These are phyloP conservation scores for Eragrostis tef DNA, from an alignment of 202 grass and related monocot genomes.

Conservation along the genomic window DNA sequence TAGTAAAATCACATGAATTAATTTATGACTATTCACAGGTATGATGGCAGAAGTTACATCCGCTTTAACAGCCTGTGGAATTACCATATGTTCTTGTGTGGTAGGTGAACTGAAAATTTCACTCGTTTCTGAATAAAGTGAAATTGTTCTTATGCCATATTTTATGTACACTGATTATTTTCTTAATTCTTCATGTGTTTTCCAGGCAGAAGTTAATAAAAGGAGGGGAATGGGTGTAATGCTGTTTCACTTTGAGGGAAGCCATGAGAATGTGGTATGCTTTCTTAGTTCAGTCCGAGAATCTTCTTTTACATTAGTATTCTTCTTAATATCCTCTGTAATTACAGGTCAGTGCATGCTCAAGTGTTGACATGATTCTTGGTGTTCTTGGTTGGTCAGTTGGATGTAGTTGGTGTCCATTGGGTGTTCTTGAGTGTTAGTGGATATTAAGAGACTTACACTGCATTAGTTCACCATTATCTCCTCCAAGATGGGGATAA, in stretches of 20 bases:
- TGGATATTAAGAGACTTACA: neutral
- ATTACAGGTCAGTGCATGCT: slow-evolving; percentile 68
- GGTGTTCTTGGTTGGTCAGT: slow-evolving; percentile 87
- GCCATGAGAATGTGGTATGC: slow-evolving; percentile 71
- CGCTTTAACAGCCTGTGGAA: slow-evolving; percentile 79
- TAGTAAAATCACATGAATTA: slow-evolving; percentile 35
- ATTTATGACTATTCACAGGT: slow-evolving; percentile 55
- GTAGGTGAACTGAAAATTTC: slow-evolving; percentile 57
- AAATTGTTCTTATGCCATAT: neutral
- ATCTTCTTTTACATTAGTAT: slow-evolving; percentile 10
- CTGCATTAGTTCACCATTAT: slow-evolving; percentile 9
- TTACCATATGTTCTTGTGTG: slow-evolving; percentile 86
- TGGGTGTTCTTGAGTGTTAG: slow-evolving; percentile 68
- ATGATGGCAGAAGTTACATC: slow-evolving; percentile 92
- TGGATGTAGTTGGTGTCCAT: slow-evolving; percentile 77
- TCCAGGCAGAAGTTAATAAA: slow-evolving; percentile 83
- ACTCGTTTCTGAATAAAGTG: slow-evolving; percentile 27
- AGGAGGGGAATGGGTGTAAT: slow-evolving; percentile 73
- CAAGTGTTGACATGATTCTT: slow-evolving; percentile 69
- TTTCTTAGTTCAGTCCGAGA: slow-evolving; percentile 27
- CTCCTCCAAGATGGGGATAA: slow-evolving; percentile 27
- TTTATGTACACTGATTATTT: slow-evolving; percentile 10
- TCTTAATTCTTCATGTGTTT: slow-evolving; percentile 10
- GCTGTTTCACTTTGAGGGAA: slow-evolving; percentile 84
- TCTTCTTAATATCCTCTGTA: slow-evolving; percentile 32